Evolutionary conservation across 768 basidiomycete species (phyloP), one percentile per base, ranked within the genome.

Genomic region (Chalciporus sphaerocephalus): DNA sequence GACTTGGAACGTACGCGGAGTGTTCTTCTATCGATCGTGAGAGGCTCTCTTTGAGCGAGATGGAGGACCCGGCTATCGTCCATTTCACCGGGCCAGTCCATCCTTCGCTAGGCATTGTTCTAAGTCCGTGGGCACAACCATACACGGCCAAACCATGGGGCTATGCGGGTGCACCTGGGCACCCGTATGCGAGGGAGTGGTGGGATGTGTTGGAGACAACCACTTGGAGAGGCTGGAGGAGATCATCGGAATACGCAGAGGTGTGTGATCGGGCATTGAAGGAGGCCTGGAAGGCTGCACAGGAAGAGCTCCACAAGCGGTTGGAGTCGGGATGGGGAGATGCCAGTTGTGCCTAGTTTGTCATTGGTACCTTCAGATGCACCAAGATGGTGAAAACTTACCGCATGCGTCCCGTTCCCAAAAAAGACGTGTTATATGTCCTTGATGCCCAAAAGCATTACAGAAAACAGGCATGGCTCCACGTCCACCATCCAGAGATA

Each of bases 51-150:
- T 49, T 75, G 28, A 52, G 53, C 6, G 62, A 61, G 23, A 69
- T 75, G 69, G 47, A 58, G 17, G 60, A 74, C 30, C 72, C 76
- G 0, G 52, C 51, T 9, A 71, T 82, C 48, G 74, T 81, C 11
- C 80, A 80, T 53, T 82, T 82, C 60, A 79, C 79, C 3, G 79
- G 80, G 2, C 74, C 79, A 1, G 65, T 78, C 22, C 66, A 79
- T 57, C 78, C 79, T 1, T 50, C 56, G 5, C 36, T 79, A 48
- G 68, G 60, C 6, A 61, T 67, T 5, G 70, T 79, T 10, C 55
- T 80, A 50, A 78, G 78, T 54, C 72, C 73, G 1, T 74, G 66
- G 44, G 68, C 77, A n/a, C 78, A 74, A 51, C 79, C 76, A 4
- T 74, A 64, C 47, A 74, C 73, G 1, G 67, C 76, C 7, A 82